Base-by-base conservation (phyloP, 257 asterid genomes). In the Euphrasia confusa region DNA sequence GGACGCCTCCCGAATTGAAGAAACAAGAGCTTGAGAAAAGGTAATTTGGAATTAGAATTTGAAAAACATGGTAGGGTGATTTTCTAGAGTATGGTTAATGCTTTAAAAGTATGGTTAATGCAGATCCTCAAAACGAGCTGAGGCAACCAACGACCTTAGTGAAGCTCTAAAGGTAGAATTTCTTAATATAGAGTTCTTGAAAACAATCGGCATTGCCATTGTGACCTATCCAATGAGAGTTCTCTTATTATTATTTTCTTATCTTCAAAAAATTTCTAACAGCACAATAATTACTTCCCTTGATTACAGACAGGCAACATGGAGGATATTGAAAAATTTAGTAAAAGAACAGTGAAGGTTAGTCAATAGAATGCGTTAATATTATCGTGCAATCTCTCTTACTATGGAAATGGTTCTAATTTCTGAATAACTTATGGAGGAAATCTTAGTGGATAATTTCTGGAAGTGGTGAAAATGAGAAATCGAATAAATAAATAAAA, bases 271-370 rank as follows among this genome's bases (percentile, higher is more conserved):
- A 60, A 49, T 39, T 65, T 64, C 67, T 58, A 56, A 64, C 63
- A 42, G 40, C 54, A 62, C 5, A 47, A 66, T 65, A 33, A 33
- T 33, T 5, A 13, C 14, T 54, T 65, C 40, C 64, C 24, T 53
- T 58, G 62, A 58, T 68, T 76, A 71, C 81, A 89, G 97, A 40
- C 69, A 3, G 95, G 96, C 26, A 78, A 81, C 71, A 70, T 67
- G 77, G 95, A 89, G 77, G 97, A 89, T 24, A 85, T 93, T 55
- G 99, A 93, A 80, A 89, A 93, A 75, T 93, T 83, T 71, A 93
- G 99, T 66, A 93, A 93, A 80, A 75, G 99, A 81, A 89, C 99
- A 11, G 99, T 93, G 39, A 93, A 89, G 90, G 98, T 83, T 61
- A 55, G 87, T 58, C 35, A 48, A 39, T 59, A 17, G 24, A 45